Base-by-base conservation (phyloP, 2,329 filamentous ascomycete genomes). In the Calonectria honghensis region DNA sequence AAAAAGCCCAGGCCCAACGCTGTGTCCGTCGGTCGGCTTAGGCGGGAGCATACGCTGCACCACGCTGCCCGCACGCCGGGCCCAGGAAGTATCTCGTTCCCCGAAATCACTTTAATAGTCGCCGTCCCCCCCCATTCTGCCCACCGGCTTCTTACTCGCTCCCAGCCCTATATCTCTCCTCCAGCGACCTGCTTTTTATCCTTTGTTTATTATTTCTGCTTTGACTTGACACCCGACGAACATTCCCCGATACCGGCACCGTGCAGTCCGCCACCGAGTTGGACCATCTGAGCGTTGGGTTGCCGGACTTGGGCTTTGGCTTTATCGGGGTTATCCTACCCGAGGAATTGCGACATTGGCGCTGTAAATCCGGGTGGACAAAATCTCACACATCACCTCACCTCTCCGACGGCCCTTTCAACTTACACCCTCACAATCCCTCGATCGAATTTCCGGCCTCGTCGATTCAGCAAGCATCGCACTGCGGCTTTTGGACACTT, bases 41-140 rank as follows among this genome's bases (percentile, higher is more conserved):
- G 69, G 64, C 65, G 64, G 73, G 73, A 75, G 37, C 57, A 63
- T 24, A 48, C 59, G 70, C 74, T 78, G 75, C 72, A 75, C 57
- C 57, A 39, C 57, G 39, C 57, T 48, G 27, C 57, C 39, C 57
- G 27, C 32, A 39, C 54, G 11, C 45, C 57, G 10, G 10, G 57
- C 37, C 14, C 16, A 41, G 14, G 27, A 39, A 63, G 35, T 3
- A 14, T 63, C 14, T 63, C 24, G 24, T 41, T 63, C 39, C 35
- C 61, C 39, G 27, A 50, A 65, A 65, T 65, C 41, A 65, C 41
- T 31, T 61, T 65, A 65, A 50, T 65, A 50, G 61, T 50, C 61
- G 27, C 27, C 61, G 24, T 50, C n/a, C 39, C 61, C 41, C 35
- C 61, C 14, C 9, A 35, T 41, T 50, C 61, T 50, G 20, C 61